Conservation (phyloP, 106 monocot genomes). For the Acorus calamus region DNA sequence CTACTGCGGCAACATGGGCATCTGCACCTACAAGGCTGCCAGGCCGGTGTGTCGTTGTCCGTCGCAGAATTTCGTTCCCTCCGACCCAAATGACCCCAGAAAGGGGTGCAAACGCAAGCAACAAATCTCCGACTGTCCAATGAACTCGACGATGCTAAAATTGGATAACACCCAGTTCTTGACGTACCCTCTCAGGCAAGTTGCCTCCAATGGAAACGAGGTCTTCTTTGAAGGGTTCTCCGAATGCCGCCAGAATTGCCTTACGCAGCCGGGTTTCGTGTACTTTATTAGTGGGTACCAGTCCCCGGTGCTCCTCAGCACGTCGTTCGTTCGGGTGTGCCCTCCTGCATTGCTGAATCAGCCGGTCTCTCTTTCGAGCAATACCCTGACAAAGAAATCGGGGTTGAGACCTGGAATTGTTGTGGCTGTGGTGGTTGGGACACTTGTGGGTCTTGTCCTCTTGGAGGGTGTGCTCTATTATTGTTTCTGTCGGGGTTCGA, state of each 20-base stretch:
- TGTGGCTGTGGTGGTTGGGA: slow-evolving; percentile 23
- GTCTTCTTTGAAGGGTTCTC: slow-evolving; percentile 54
- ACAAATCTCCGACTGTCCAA: slow-evolving; percentile 41
- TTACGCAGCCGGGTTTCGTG: slow-evolving; percentile 10
- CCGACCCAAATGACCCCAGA: slow-evolving; percentile 24
- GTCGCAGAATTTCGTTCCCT: slow-evolving; percentile 45
- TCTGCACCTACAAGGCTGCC: slow-evolving; percentile 64
- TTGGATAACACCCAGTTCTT: slow-evolving; percentile 61
- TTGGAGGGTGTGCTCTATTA: slow-evolving; percentile 56
- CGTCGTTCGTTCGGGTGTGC: slow-evolving; percentile 77
- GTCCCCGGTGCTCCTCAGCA: slow-evolving; percentile 62
- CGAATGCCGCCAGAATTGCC: slow-evolving; percentile 60
- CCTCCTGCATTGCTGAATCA: slow-evolving; percentile 21
- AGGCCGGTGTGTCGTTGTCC: slow-evolving; percentile 66
- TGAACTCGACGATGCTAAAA: slow-evolving; percentile 53
- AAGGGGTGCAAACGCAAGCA: slow-evolving; percentile 39
- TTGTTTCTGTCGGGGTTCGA: slow-evolving; percentile 48
- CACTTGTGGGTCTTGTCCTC: slow-evolving; percentile 31
- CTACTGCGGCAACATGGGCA: slow-evolving; percentile 72
- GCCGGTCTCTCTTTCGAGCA: not conserved
- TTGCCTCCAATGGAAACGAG: slow-evolving; percentile 16
- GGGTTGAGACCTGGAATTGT: slow-evolving; percentile 34
- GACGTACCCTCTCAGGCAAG: slow-evolving; percentile 47
- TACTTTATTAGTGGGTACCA: slow-evolving; percentile 53
- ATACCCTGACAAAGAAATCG: not conserved